These are phyloP conservation scores for Rostrohypoxylon terebratum DNA, from an alignment of 495 filamentous ascomycete genomes.

Conservation along the genomic window DNA sequence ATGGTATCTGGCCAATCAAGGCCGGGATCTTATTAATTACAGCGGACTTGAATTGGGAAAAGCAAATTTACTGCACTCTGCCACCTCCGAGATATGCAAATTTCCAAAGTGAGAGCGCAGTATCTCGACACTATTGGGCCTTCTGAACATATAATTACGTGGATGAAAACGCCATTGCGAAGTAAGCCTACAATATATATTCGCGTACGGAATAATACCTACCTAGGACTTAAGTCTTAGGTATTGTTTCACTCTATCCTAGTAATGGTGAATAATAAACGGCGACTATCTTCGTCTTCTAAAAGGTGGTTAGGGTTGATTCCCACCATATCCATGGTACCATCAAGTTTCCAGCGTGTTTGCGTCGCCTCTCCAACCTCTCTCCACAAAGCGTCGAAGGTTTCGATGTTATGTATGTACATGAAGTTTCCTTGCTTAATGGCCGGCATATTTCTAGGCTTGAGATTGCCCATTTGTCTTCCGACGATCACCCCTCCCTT, in stretches of 20 bases:
- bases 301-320: constrained; percentile 35
- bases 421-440: constrained; percentile 34
- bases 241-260: constrained; percentile 16
- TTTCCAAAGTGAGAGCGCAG: no score
- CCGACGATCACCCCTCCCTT: constrained; percentile 61
- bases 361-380: constrained; percentile 60
- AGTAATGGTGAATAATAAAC: constrained; percentile 34
- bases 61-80: no score
- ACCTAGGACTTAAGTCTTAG: no score
- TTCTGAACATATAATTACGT: no score
- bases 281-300: constrained; percentile 23
- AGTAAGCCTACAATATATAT: background rate
- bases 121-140: no score
- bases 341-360: constrained; percentile 58
- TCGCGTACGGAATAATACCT: background rate
- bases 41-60: no score
- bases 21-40: no score
- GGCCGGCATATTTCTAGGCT: constrained; percentile 49
- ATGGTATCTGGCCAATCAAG: no score
- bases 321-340: constrained; percentile 33
- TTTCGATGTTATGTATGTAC: constrained; percentile 63
- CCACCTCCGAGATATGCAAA: no score
- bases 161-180: no score
- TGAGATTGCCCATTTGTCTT: constrained; percentile 57
- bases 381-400: constrained; percentile 63